These are phyloP conservation scores for Trichoderma sp. DNA, from an alignment of 2,329 filamentous ascomycete genomes.

Conservation along the genomic window DNA sequence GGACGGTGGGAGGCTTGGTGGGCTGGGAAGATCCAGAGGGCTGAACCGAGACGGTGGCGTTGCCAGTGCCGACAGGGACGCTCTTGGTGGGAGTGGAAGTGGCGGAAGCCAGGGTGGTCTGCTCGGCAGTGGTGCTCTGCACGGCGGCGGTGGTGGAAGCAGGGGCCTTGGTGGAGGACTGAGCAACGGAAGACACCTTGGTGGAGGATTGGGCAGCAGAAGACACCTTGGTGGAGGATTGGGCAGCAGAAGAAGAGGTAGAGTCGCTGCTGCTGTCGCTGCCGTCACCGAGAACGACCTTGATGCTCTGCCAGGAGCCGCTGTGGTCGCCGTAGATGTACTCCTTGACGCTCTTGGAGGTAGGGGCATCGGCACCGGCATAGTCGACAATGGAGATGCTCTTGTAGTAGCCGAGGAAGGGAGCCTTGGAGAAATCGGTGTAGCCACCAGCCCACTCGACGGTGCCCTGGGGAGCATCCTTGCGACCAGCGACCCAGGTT, in stretches of 20 bases:
- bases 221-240: conserved; percentile 18
- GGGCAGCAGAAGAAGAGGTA: conserved; percentile 10
- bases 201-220: conserved; percentile 10
- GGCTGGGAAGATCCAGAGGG: conserved; percentile 19
- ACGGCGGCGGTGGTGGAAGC: conserved; percentile 16
- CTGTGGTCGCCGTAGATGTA: conserved; percentile 51
- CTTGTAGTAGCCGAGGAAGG: conserved; percentile 57
- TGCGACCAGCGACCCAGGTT: conserved; percentile 60
- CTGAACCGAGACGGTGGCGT: conserved; percentile 20
- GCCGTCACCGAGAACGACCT: conserved; percentile 42
- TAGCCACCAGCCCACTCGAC: conserved; percentile 67
- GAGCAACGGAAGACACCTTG: conserved; percentile 16
- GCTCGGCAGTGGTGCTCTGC: conserved; percentile 15
- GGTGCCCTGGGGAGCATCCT: conserved; percentile 63
- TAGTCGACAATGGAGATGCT: conserved; percentile 53
- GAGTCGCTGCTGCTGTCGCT: conserved; percentile 20
- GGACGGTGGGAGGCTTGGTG: conserved; percentile 23
- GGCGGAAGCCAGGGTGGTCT: conserved; percentile 23
- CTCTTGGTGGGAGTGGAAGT: conserved; percentile 25
- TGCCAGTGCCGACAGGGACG: conserved; percentile 18
- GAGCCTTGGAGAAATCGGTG: conserved; percentile 50
- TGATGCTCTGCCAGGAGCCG: conserved; percentile 51
- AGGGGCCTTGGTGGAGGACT: conserved; percentile 19
- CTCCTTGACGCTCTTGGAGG: conserved; percentile 42
- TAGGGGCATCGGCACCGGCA: conserved; percentile 45